These are phyloP conservation scores for Pseudogymnoascus pannorum DNA, from an alignment of 2,329 filamentous ascomycete species.

Conservation along the genomic window DNA sequence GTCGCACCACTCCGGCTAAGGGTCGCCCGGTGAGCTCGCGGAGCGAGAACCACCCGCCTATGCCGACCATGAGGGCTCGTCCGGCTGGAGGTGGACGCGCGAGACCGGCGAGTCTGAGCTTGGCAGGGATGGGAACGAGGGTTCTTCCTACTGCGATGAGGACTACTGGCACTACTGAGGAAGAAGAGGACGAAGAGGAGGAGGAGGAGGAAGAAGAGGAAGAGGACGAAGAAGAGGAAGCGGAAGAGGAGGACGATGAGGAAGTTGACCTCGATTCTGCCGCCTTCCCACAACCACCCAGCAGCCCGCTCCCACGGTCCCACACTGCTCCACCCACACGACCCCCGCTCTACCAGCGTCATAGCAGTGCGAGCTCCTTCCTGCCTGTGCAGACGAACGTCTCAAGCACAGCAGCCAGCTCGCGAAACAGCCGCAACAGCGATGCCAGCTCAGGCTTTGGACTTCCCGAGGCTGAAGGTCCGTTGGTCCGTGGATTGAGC, in stretches of 20 bases:
- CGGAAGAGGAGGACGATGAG: constrained; percentile 45
- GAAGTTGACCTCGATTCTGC: not conserved
- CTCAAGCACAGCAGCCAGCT: not conserved
- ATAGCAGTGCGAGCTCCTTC: not conserved
- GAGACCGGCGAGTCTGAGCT: not conserved
- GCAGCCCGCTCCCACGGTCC: not conserved
- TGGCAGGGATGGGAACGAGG: not conserved
- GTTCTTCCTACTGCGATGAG: constrained; percentile 5
- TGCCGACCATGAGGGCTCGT: not conserved
- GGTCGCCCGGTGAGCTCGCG: not conserved
- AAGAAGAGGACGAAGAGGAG: constrained; percentile 42
- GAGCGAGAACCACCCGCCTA: not conserved
- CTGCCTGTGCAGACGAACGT: not conserved
- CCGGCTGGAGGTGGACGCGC: not conserved
- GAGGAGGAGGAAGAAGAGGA: constrained; percentile 46
- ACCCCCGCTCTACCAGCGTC: not conserved
- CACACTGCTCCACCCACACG: not conserved
- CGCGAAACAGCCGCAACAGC: not conserved
- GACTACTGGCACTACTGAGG: constrained; percentile 10
- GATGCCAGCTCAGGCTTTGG: not conserved
- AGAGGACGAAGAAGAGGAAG: constrained; percentile 55
- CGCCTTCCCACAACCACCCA: not conserved
- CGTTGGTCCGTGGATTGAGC: not conserved
- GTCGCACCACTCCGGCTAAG: constrained; percentile 8
- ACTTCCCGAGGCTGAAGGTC: not conserved